A percentile compares a stretch with the other conserved stretches of the same genome.
These are phyloP conservation scores for Fusarium sublunatum DNA, from an alignment of 2,329 filamentous ascomycete species.

Conservation along the genomic window DNA sequence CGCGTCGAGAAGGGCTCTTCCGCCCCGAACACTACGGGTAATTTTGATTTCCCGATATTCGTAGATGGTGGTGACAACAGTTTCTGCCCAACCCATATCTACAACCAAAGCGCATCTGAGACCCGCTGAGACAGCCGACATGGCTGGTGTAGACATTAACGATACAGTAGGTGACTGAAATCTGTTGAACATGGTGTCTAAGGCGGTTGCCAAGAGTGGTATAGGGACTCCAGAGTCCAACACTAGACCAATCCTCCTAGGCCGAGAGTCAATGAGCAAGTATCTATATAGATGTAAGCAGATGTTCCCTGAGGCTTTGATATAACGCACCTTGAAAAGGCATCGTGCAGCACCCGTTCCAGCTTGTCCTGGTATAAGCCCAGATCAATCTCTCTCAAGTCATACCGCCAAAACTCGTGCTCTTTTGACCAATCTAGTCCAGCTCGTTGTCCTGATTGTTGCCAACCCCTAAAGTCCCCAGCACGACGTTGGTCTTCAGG, in stretches of 20 bases:
- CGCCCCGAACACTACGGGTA: conserved; percentile 77
- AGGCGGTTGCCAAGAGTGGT: conserved; percentile 77
- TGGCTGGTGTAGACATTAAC: conserved; percentile 80
- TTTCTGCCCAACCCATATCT: conserved; percentile 94
- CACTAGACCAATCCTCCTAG: conserved; percentile 78
- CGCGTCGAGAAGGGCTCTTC: conserved; percentile 75
- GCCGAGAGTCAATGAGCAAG: conserved; percentile 78
- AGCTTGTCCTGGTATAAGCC: conserved; percentile 87
- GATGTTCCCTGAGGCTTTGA: background rate
- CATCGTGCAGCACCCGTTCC: conserved; percentile 82
- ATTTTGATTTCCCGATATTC: conserved; percentile 86
- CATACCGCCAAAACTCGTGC: conserved; percentile 81
- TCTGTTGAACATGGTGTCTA: conserved; percentile 82
- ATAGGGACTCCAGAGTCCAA: conserved; percentile 82
- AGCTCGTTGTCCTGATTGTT: conserved; percentile 59
- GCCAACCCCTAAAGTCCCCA: conserved; percentile 84
- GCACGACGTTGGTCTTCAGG: conserved; percentile 80
- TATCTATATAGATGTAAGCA: conserved; percentile 57
- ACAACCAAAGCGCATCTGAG: conserved; percentile 87
- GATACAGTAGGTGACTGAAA: conserved; percentile 86
- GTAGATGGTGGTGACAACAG: conserved; percentile 84
- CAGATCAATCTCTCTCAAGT: conserved; percentile 78
- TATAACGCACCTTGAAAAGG: conserved; percentile 76
- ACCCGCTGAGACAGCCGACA: conserved; percentile 81
- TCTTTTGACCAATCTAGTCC: conserved; percentile 70